Percentiles rank a stretch among this genome's conserved stretches.
phyloP scores from a whole-genome alignment of 1,284 basidiomycete species.

The Fomitopsis pinicola region DNA sequence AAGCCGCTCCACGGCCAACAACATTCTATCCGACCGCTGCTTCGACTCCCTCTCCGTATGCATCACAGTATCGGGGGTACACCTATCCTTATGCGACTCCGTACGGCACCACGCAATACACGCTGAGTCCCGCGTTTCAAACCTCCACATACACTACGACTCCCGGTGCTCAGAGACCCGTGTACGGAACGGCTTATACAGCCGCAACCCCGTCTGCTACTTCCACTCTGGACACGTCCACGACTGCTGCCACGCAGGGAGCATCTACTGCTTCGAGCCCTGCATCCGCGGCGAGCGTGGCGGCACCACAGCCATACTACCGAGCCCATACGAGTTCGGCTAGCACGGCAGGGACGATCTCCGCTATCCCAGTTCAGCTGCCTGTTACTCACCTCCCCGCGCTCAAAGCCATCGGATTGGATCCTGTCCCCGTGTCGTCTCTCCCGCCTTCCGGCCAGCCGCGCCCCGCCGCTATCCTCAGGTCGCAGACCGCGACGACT shows the following conservation, averaged over 20 bases:
- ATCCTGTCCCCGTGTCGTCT: conserved; percentile 60
- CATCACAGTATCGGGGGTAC: conserved; percentile 34
- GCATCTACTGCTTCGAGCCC: background rate
- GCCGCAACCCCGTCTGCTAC: conserved; percentile 25
- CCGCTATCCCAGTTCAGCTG: conserved; percentile 68
- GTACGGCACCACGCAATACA: conserved; percentile 22
- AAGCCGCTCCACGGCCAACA: conserved; percentile 11
- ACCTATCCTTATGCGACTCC: conserved; percentile 33
- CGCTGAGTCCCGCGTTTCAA: conserved; percentile 20
- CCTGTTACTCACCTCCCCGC: conserved; percentile 67
- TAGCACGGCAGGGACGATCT: conserved; percentile 29
- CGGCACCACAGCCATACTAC: conserved; percentile 21
- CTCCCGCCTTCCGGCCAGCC: conserved; percentile 52
- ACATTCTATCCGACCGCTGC: conserved; percentile 17
- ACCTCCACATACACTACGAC: conserved; percentile 9
- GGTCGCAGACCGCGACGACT: conserved; percentile 63
- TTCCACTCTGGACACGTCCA: conserved; percentile 19
- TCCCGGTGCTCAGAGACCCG: conserved; percentile 2
- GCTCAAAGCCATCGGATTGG: conserved; percentile 65
- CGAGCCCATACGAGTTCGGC: conserved; percentile 17
- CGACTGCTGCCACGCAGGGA: background rate
- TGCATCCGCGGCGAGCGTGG: background rate
- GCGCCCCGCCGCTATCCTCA: conserved; percentile 64
- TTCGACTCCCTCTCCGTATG: conserved; percentile 23
- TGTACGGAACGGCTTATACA: conserved; percentile 14